A percentile compares a stretch with the other conserved stretches of the same genome.
Conservation (phyloP, 139 green algal species). For the Parachlorella kessleri region DNA sequence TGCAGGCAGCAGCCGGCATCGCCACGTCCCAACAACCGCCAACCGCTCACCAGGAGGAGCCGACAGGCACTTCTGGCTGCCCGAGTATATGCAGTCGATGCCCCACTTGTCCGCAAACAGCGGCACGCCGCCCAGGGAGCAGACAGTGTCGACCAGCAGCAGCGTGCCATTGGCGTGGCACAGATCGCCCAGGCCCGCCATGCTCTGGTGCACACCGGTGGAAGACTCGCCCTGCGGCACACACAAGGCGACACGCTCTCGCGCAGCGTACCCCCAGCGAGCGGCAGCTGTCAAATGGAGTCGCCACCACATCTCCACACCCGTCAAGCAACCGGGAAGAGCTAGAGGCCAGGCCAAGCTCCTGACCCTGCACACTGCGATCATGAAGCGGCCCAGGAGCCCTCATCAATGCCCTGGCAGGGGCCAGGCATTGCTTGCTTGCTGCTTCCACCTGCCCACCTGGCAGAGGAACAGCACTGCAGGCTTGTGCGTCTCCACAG, state of each 20-base stretch:
- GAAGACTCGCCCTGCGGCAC: conserved; percentile 86
- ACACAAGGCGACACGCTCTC: too few relatives aligned
- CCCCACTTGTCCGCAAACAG: conserved; percentile 71
- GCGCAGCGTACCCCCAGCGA: too few relatives aligned
- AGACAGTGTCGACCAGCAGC: conserved; percentile 94
- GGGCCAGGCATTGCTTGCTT: too few relatives aligned
- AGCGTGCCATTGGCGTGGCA: conserved; percentile 80
- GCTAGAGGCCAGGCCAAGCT: too few relatives aligned
- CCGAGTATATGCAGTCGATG: conserved; percentile 88
- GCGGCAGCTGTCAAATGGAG: too few relatives aligned
- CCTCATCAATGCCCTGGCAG: too few relatives aligned
- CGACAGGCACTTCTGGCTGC: conserved; percentile 89
- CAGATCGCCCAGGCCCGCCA: conserved; percentile 82
- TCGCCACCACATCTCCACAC: too few relatives aligned
- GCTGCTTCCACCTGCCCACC: conserved; percentile 29
- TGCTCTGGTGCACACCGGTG: conserved; percentile 81
- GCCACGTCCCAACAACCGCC: too few relatives aligned
- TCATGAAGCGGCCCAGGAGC: too few relatives aligned
- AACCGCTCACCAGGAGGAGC: conserved; percentile 57
- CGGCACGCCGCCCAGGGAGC: conserved; percentile 84
- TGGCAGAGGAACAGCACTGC: conserved; percentile 87
- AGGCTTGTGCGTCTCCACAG: conserved; percentile 80
- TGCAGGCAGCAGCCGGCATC: too few relatives aligned
- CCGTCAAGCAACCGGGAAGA: too few relatives aligned
- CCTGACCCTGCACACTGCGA: too few relatives aligned